Conservation (phyloP, 768 basidiomycete genomes). For the Steccherinum ochraceum region DNA sequence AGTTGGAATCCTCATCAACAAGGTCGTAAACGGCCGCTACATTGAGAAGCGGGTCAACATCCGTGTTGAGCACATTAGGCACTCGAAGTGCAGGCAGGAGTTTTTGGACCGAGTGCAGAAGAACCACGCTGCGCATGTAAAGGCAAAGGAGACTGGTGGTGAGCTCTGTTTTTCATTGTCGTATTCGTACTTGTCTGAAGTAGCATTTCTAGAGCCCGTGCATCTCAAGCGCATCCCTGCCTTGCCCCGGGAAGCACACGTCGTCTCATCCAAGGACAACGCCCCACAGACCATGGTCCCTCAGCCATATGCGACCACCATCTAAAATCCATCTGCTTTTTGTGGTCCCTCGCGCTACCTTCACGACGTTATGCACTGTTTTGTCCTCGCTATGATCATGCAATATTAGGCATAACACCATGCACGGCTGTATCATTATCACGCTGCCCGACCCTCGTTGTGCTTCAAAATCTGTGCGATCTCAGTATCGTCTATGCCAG, state of each 20-base stretch:
- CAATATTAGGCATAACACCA: conserved; percentile 16
- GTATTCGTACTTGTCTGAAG: not conserved
- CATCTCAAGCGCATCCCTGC: conserved; percentile 81
- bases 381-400: conserved; percentile 15
- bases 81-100: conserved; percentile 98
- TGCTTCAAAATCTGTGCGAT: no score
- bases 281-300: conserved; percentile 90
- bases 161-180: not conserved
- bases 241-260: conserved; percentile 73
- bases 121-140: conserved; percentile 92
- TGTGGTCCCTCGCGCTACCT: conserved; percentile 2
- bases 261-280: conserved; percentile 69
- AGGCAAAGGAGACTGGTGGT: conserved; percentile 84
- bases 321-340: conserved; percentile 42
- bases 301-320: conserved; percentile 93
- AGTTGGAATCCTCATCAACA: conserved; percentile 96
- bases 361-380: conserved; percentile 16
- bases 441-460: not conserved
- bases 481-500: no score
- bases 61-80: conserved; percentile 96
- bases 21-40: conserved; percentile 98
- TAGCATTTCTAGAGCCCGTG: conserved; percentile 54
- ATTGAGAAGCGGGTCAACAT: conserved; percentile 99
- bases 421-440: conserved; percentile 10
- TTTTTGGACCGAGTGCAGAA: conserved; percentile 98